phyloP scores from a whole-genome alignment of 768 basidiomycete species.

The Lentinula sp. region DNA sequence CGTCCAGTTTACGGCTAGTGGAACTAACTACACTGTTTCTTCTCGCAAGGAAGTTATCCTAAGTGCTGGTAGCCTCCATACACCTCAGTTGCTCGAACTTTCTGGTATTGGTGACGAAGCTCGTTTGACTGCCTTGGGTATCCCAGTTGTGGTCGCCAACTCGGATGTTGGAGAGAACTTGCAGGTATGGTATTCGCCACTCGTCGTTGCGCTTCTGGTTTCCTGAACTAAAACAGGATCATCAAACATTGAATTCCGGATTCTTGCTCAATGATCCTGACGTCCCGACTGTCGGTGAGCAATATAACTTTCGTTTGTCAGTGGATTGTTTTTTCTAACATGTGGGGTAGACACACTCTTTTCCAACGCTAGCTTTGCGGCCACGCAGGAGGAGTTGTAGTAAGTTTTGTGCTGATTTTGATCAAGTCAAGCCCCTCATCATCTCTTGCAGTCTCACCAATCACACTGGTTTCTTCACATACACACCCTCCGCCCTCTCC shows the following conservation, averaged over 20 bases:
- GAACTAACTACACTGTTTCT: constrained; percentile 22
- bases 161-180: constrained; percentile 46
- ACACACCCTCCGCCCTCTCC: neutral
- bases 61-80: constrained; percentile 25
- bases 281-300: neutral
- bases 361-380: neutral
- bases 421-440: neutral
- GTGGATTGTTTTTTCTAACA: neutral
- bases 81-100: constrained; percentile 44
- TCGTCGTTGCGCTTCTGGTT: neutral
- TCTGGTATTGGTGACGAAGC: constrained; percentile 43
- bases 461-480: neutral
- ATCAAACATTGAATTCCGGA: neutral
- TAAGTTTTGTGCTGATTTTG: neutral
- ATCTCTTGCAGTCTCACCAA: neutral
- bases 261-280: neutral
- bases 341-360: neutral
- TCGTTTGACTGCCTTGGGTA: constrained; percentile 27
- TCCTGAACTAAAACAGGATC: neutral
- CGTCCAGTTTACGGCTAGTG: constrained; percentile 29
- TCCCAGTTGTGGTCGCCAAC: constrained; percentile 20
- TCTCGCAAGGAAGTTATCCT: constrained; percentile 41
- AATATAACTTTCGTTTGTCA: neutral
- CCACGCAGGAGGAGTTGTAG: neutral
- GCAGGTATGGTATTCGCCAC: constrained; percentile 20